A percentile compares a stretch with the other conserved stretches of the same genome.
phyloP scores from a whole-genome alignment of 257 asterid genomes.

The Gentiana dahurica region DNA sequence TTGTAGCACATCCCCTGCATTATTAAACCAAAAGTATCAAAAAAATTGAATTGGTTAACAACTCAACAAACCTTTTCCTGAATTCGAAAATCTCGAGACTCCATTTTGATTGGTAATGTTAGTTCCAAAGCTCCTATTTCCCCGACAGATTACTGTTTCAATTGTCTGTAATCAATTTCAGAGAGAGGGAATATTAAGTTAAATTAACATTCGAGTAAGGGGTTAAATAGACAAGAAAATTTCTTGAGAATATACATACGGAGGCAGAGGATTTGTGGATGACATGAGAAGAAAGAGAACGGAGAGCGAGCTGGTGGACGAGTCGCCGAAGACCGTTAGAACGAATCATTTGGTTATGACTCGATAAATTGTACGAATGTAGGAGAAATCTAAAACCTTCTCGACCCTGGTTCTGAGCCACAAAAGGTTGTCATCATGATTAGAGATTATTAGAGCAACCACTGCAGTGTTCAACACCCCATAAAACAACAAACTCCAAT shows the following conservation, averaged over 20 bases:
- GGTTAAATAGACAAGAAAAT: too few relatives aligned
- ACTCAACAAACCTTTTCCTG: conserved; percentile 29
- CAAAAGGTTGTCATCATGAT: too few relatives aligned
- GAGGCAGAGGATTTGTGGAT: conserved; percentile 7
- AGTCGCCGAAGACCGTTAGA: conserved; percentile 14
- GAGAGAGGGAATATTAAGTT: background rate
- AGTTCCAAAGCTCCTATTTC: conserved; percentile 44
- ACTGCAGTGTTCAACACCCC: too few relatives aligned
- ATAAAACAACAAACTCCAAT: too few relatives aligned
- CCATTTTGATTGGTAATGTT: conserved; percentile 21
- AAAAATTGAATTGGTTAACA: background rate
- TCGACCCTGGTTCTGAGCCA: background rate
- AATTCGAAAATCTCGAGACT: conserved; percentile 18
- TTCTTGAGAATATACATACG: conserved; percentile 3
- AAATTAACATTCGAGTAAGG: too few relatives aligned
- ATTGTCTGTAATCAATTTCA: conserved; percentile 22
- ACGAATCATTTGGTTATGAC: conserved; percentile 10
- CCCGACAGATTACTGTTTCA: conserved; percentile 27
- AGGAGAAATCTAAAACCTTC: background rate
- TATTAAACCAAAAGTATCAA: background rate
- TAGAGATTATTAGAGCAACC: too few relatives aligned
- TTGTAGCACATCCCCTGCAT: background rate
- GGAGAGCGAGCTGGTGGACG: conserved; percentile 13
- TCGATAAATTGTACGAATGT: background rate
- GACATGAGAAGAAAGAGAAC: conserved; percentile 12